Evolutionary conservation across 768 basidiomycete genomes (phyloP).

Genomic region (Kockovaella imperatae): DNA sequence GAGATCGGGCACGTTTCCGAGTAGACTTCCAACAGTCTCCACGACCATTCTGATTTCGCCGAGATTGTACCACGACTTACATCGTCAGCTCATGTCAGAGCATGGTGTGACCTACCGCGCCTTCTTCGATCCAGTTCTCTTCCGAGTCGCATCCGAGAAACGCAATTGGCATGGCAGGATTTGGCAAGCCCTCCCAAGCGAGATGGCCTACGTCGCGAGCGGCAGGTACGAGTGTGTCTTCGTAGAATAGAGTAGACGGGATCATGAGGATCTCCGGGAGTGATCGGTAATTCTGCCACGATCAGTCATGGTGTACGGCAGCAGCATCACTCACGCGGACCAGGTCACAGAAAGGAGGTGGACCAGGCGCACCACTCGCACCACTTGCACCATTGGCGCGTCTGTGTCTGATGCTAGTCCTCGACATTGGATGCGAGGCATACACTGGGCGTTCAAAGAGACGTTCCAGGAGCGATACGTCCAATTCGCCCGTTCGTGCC

Average conservation of each 20-base stretch:
- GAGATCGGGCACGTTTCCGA: constrained; percentile 14
- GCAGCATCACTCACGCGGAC: constrained; percentile 8
- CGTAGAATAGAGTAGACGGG: constrained; percentile 43
- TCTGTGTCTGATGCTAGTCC: too few species aligned
- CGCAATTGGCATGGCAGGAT: constrained; percentile 35
- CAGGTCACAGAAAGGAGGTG: constrained; percentile 14
- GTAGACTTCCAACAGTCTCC: constrained; percentile 17
- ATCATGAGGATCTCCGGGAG: constrained; percentile 43
- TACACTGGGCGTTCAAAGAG: constrained; percentile 36
- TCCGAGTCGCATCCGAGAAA: constrained; percentile 31
- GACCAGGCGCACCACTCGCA: too few species aligned
- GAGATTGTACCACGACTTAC: constrained; percentile 38
- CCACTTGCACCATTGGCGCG: too few species aligned
- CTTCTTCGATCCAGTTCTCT: constrained; percentile 45
- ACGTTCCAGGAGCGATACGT: constrained; percentile 44
- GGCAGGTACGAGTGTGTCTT: constrained; percentile 39
- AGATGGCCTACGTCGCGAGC: constrained; percentile 14
- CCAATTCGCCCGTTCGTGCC: constrained; percentile 38
- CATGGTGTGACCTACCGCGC: constrained; percentile 6
- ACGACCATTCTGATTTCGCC: constrained; percentile 32
- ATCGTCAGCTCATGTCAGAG: background rate
- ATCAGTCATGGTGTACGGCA: background rate
- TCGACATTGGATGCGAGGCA: constrained; percentile 2
- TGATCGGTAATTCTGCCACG: constrained; percentile 41
- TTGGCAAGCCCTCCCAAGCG: constrained; percentile 32